phyloP scores from a whole-genome alignment of 2,329 filamentous ascomycete genomes.

The Apiospora marii region DNA sequence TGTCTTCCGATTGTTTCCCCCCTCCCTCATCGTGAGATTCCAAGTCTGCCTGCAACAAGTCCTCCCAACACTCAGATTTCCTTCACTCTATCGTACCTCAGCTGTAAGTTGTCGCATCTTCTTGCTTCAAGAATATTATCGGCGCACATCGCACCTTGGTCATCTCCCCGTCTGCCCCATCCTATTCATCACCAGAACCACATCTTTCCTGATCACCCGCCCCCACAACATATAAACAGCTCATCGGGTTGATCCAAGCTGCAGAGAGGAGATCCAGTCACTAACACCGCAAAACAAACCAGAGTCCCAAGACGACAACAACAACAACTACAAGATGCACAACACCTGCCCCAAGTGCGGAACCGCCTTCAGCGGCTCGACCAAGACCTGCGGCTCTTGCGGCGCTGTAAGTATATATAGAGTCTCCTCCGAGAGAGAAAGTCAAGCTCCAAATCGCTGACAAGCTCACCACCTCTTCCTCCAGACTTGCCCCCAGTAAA shows the following conservation, averaged over 20 bases:
- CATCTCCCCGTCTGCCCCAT: background rate
- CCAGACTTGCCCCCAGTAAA: slow-evolving; percentile 36
- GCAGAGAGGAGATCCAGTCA: background rate
- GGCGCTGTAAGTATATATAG: slow-evolving; percentile 54
- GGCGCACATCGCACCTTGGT: background rate
- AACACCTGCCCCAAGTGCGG: slow-evolving; percentile 64
- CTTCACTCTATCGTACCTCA: background rate
- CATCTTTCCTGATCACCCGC: background rate
- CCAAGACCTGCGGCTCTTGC: slow-evolving; percentile 64
- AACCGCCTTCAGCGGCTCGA: slow-evolving; percentile 49
- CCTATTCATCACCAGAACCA: background rate
- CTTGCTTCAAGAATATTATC: background rate
- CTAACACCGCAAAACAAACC: background rate
- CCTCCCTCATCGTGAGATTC: background rate
- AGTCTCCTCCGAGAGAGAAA: background rate
- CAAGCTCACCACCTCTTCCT: slow-evolving; percentile 16
- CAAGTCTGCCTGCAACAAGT: background rate
- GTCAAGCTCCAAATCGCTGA: background rate
- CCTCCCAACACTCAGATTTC: background rate
- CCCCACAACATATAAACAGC: background rate
- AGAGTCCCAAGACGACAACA: background rate
- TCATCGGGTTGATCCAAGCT: background rate
- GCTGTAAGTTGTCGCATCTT: background rate
- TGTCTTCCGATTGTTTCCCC: background rate
- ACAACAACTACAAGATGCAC: slow-evolving; percentile 25